These are phyloP conservation scores for Scortechinia acanthostroma DNA, from an alignment of 2,329 filamentous ascomycete genomes.

Conservation along the genomic window DNA sequence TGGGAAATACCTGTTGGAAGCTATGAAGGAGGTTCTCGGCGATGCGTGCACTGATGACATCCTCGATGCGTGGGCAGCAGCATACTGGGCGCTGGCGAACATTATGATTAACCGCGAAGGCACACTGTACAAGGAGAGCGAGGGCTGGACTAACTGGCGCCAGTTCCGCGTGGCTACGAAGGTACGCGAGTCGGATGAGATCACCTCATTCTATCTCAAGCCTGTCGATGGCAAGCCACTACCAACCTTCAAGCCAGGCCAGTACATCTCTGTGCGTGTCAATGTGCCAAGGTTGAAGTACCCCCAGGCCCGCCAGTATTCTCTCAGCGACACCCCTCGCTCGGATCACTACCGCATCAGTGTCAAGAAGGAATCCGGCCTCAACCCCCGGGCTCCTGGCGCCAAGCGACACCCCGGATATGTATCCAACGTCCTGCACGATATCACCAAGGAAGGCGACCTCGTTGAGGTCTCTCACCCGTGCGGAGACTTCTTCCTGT, in stretches of 20 bases:
- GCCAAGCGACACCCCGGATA: conserved; percentile 48
- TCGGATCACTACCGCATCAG: conserved; percentile 63
- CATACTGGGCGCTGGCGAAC: conserved; percentile 68
- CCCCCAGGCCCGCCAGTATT: conserved; percentile 66
- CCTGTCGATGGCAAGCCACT: conserved; percentile 55
- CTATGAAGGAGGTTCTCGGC: conserved; percentile 62
- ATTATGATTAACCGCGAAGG: conserved; percentile 64
- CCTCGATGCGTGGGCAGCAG: conserved; percentile 61
- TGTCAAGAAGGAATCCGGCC: conserved; percentile 58
- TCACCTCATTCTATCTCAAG: conserved; percentile 64
- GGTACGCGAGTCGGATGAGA: conserved; percentile 58
- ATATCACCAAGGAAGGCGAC: conserved; percentile 52
- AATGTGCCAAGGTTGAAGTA: conserved; percentile 47
- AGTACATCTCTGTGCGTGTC: conserved; percentile 63
- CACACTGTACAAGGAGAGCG: conserved; percentile 51
- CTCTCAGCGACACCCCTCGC: conserved; percentile 57
- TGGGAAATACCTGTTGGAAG: conserved; percentile 59
- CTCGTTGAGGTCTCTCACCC: conserved; percentile 61
- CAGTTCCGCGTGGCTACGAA: conserved; percentile 60
- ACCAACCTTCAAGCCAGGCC: conserved; percentile 60
- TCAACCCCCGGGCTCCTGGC: conserved; percentile 32
- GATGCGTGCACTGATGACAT: conserved; percentile 57
- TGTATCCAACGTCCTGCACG: conserved; percentile 65
- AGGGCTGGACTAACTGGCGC: conserved; percentile 61
- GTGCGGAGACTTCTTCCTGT: conserved; percentile 50